A percentile compares a stretch with the other conserved stretches of the same genome.
Conservation (phyloP, 2,329 filamentous ascomycete species). For the Cryphonectria parasitica region DNA sequence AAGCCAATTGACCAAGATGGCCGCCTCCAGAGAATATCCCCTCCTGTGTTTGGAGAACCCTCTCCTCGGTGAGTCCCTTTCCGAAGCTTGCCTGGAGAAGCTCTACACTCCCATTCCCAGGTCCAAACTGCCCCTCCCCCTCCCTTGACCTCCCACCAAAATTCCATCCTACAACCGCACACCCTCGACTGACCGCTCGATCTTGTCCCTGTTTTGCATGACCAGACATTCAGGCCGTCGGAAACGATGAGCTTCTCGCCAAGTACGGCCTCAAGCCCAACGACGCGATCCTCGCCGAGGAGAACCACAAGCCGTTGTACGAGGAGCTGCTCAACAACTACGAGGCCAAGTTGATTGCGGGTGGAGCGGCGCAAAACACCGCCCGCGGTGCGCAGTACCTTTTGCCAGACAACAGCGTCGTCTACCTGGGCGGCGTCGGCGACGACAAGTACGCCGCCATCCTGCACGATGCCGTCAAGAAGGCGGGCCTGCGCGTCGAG, state of each 20-base stretch:
- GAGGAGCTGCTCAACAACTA: constrained; percentile 93
- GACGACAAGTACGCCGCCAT: constrained; percentile 94
- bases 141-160: neutral
- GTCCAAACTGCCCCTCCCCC: neutral
- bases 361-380: constrained; percentile 96
- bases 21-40: constrained; percentile 76
- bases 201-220: constrained; percentile 23
- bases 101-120: constrained; percentile 22
- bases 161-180: neutral
- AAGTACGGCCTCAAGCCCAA: constrained; percentile 96
- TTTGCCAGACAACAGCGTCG: constrained; percentile 83
- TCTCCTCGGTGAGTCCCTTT: constrained; percentile 75
- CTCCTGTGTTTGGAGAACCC: constrained; percentile 97
- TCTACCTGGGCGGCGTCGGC: constrained; percentile 92
- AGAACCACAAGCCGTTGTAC: constrained; percentile 86
- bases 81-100: constrained; percentile 12
- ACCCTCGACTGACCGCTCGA: constrained; percentile 13
- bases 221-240: constrained; percentile 85
- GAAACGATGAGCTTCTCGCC: constrained; percentile 80
- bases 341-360: constrained; percentile 91
- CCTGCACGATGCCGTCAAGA: constrained; percentile 81
- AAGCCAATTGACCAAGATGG: constrained; percentile 59
- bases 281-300: constrained; percentile 94
- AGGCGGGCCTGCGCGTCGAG: constrained; percentile 89
- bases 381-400: constrained; percentile 97